A percentile compares a stretch with the other conserved stretches of the same genome.
These are phyloP conservation scores for Chlorella sp. DNA, from an alignment of 139 green algal species.

Conservation along the genomic window DNA sequence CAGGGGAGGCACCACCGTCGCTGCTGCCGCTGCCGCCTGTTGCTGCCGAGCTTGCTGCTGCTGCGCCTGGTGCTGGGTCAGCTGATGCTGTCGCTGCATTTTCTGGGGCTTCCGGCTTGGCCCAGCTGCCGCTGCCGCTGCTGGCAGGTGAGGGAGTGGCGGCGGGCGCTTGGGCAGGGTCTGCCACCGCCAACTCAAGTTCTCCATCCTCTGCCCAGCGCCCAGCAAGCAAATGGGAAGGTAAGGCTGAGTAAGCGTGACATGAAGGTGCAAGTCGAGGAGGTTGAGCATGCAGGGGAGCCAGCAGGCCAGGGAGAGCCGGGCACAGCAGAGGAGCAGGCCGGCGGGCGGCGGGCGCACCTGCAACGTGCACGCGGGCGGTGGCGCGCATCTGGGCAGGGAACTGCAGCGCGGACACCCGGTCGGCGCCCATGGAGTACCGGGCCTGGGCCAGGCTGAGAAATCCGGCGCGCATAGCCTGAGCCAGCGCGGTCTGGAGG, in stretches of 20 bases:
- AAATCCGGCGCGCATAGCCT: constrained; percentile 15
- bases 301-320: not conserved
- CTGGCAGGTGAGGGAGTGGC: not conserved
- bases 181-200: not conserved
- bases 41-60: not conserved
- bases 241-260: not conserved
- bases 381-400: constrained; percentile 20
- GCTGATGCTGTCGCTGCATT: not conserved
- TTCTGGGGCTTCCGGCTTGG: not conserved
- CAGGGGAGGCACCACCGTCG: too few relatives aligned
- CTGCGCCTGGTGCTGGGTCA: not conserved
- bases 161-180: not conserved
- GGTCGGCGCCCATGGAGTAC: constrained; percentile 29
- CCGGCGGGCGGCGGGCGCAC: not conserved
- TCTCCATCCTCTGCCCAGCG: not conserved
- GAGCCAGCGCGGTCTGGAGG: constrained; percentile 2
- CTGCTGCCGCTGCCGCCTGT: not conserved
- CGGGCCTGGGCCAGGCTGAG: constrained; percentile 22
- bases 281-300: not conserved
- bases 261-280: not conserved
- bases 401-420: constrained; percentile 22
- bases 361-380: not conserved
- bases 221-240: too few relatives aligned
- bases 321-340: not conserved
- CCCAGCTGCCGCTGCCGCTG: not conserved